Evolutionary conservation across 2,329 filamentous ascomycete genomes (phyloP).

Genomic region (Paraphoma sp.): DNA sequence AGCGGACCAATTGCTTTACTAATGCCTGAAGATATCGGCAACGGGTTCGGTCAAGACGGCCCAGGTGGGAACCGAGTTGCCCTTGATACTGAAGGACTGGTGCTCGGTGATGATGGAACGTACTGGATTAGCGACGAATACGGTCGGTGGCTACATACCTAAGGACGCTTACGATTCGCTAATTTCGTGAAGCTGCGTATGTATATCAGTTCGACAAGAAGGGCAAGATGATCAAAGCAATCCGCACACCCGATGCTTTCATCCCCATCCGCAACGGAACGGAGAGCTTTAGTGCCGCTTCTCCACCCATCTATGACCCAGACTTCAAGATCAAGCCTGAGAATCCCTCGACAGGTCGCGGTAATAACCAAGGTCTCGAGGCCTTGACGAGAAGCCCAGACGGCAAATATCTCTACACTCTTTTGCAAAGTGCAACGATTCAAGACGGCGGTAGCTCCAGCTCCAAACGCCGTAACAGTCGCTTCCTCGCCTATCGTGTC

Average conservation of each 20-base stretch:
- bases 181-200: conserved; percentile 62
- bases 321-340: conserved; percentile 58
- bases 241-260: conserved; percentile 69
- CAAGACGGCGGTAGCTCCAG: conserved; percentile 61
- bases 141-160: not conserved
- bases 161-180: not conserved
- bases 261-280: conserved; percentile 69
- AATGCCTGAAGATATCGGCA: conserved; percentile 56
- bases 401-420: conserved; percentile 67
- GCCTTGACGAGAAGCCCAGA: conserved; percentile 69
- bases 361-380: conserved; percentile 80
- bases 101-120: conserved; percentile 63
- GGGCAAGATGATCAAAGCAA: conserved; percentile 68
- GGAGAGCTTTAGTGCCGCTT: conserved; percentile 68
- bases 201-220: conserved; percentile 68
- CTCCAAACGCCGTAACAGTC: conserved; percentile 62
- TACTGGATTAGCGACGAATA: conserved; percentile 71
- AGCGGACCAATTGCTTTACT: conserved; percentile 1
- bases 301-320: conserved; percentile 66
- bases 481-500: conserved; percentile 71
- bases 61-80: conserved; percentile 65
- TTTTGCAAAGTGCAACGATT: conserved; percentile 68
- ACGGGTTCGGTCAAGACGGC: conserved; percentile 70
- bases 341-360: conserved; percentile 66
- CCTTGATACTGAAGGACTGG: conserved; percentile 72